phyloP scores from a whole-genome alignment of 192 early-diverging fungal species.

The Hyaloraphidium curvatum region DNA sequence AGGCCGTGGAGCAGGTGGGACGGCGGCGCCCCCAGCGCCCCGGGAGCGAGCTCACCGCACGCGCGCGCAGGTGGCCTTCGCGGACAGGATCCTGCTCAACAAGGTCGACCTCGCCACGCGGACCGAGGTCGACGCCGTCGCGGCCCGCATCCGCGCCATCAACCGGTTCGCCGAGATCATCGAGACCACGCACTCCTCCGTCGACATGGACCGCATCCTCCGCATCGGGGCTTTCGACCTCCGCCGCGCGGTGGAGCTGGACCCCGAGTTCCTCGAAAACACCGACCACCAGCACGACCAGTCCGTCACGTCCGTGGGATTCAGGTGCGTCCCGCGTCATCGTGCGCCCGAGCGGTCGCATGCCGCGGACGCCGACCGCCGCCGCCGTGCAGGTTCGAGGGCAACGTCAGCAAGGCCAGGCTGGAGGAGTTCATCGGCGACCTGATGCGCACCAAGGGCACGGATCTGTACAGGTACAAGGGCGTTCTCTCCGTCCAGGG shows the following conservation, averaged over 20 bases:
- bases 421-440: background rate
- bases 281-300: background rate
- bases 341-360: no score
- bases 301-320: background rate
- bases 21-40: no score
- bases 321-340: no score
- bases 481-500: background rate
- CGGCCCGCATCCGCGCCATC: background rate
- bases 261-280: background rate
- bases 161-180: background rate
- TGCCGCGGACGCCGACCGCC: no score
- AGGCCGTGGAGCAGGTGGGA: no score
- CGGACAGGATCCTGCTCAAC: slow-evolving; percentile 15
- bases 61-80: slow-evolving; percentile 14
- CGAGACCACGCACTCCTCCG: background rate
- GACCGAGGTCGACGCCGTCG: background rate
- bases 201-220: background rate
- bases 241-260: background rate
- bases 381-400: no score
- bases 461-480: background rate
- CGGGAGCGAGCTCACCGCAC: no score
- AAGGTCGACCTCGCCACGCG: slow-evolving; percentile 10
- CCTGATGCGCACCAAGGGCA: background rate
- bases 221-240: background rate
- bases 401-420: background rate